These are phyloP conservation scores for Aureobasidium lini DNA, from an alignment of 2,329 filamentous ascomycete species.

Conservation along the genomic window DNA sequence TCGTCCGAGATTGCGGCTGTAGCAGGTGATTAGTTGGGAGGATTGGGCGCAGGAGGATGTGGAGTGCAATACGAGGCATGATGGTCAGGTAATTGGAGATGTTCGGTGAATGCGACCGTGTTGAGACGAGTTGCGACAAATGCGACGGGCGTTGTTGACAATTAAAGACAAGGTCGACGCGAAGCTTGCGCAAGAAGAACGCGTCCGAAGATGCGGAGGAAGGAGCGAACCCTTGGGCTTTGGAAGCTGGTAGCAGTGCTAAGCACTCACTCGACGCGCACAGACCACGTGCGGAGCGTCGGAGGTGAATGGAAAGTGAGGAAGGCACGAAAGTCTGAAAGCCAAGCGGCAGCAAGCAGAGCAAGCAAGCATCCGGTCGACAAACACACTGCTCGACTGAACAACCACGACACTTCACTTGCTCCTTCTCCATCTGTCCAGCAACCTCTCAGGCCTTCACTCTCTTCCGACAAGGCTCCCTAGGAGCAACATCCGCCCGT, in stretches of 20 bases:
- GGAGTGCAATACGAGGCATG: conserved; percentile 14
- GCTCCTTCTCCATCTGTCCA: not conserved
- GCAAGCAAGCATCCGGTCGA: not conserved
- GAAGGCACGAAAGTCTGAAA: conserved; percentile 2
- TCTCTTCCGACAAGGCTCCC: conserved; percentile 4
- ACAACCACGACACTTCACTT: not conserved
- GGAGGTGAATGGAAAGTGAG: conserved; percentile 4
- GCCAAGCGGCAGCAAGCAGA: not conserved
- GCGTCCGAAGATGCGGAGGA: not conserved
- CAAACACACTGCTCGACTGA: not conserved
- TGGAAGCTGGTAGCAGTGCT: not conserved
- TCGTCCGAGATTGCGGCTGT: conserved; percentile 35
- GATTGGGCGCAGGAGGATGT: not conserved
- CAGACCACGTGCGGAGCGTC: not conserved
- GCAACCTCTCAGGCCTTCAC: not conserved
- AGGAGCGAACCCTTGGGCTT: not conserved
- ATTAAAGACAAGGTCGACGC: not conserved
- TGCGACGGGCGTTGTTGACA: not conserved
- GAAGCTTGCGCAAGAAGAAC: not conserved
- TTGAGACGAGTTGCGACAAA: not conserved
- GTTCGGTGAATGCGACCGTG: not conserved
- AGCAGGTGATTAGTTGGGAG: not conserved
- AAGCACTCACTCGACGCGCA: not conserved
- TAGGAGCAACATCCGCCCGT: conserved; percentile 25
- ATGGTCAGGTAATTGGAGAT: not conserved